These are phyloP conservation scores for Pogostemon cablin DNA, from an alignment of 257 asterid genomes.

Conservation along the genomic window DNA sequence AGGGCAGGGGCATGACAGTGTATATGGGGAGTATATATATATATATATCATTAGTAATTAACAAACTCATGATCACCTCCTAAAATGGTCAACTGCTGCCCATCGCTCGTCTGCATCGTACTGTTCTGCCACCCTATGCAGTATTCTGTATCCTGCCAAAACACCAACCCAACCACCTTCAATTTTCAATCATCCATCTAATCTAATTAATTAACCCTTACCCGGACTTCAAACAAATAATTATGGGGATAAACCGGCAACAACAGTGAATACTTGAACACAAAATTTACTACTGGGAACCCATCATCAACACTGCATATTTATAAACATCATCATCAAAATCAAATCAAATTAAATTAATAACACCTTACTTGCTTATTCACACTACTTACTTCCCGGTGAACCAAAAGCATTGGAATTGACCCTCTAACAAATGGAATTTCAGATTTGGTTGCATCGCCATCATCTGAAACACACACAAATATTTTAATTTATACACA, in stretches of 20 bases:
- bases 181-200: not conserved
- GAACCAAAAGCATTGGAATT: constrained; percentile 54
- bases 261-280: constrained; percentile 45
- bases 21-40: too few species aligned
- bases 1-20: too few species aligned
- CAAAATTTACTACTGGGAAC: constrained; percentile 64
- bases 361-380: not conserved
- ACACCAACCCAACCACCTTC: not conserved
- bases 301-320: constrained; percentile 64
- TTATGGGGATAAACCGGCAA: constrained; percentile 63
- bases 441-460: constrained; percentile 40
- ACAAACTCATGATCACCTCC: constrained; percentile 54
- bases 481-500: too few species aligned
- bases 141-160: constrained; percentile 63
- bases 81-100: constrained; percentile 59
- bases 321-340: not conserved
- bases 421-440: constrained; percentile 41
- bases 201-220: constrained; percentile 34
- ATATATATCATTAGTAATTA: not conserved
- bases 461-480: constrained; percentile 33
- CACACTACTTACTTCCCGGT: constrained; percentile 46
- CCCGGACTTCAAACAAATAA: constrained; percentile 59
- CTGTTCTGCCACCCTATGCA: constrained; percentile 85
- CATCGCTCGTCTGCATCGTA: constrained; percentile 54
- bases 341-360: too few species aligned